phyloP scores from a whole-genome alignment of 352 stramenopile species.

The Phytophthora constricta region DNA sequence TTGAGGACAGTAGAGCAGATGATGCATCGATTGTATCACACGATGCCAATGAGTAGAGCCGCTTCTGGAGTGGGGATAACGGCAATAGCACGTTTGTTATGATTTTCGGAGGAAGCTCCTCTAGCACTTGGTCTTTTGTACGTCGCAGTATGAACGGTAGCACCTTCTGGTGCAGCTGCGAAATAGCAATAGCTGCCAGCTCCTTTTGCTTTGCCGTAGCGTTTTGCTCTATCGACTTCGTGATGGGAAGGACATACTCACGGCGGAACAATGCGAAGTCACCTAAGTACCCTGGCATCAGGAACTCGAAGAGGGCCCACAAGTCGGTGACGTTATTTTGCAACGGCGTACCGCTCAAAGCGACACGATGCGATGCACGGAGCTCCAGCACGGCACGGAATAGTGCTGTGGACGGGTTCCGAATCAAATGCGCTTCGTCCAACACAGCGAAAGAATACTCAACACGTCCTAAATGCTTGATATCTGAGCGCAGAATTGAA shows the following conservation, averaged over 20 bases:
- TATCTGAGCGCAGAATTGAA: conserved; percentile 81
- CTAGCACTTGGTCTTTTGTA: conserved; percentile 96
- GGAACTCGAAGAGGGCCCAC: conserved; percentile 97
- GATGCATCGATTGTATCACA: too few species aligned
- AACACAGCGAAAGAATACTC: conserved; percentile 92
- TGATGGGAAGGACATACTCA: conserved; percentile 73
- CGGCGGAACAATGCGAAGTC: conserved; percentile 73
- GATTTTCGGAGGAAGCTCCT: conserved; percentile 97
- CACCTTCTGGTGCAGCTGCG: conserved; percentile 94
- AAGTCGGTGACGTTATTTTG: conserved; percentile 98
- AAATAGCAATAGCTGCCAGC: conserved; percentile 85
- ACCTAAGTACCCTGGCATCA: conserved; percentile 98
- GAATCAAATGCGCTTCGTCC: conserved; percentile 98
- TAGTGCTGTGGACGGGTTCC: conserved; percentile 93
- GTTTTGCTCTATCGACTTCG: conserved; percentile 57
- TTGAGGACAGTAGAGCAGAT: too few species aligned
- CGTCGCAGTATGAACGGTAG: conserved; percentile 97
- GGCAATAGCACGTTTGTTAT: conserved; percentile 93
- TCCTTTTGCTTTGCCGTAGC: conserved; percentile 83
- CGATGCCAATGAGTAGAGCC: conserved; percentile 79
- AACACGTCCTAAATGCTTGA: conserved; percentile 57
- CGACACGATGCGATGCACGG: conserved; percentile 88
- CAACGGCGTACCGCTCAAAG: conserved; percentile 97
- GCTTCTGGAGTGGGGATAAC: conserved; percentile 88
- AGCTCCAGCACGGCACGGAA: conserved; percentile 88